Conservation (phyloP, 2,329 filamentous ascomycete species). For the Amauroascus verrucosus region DNA sequence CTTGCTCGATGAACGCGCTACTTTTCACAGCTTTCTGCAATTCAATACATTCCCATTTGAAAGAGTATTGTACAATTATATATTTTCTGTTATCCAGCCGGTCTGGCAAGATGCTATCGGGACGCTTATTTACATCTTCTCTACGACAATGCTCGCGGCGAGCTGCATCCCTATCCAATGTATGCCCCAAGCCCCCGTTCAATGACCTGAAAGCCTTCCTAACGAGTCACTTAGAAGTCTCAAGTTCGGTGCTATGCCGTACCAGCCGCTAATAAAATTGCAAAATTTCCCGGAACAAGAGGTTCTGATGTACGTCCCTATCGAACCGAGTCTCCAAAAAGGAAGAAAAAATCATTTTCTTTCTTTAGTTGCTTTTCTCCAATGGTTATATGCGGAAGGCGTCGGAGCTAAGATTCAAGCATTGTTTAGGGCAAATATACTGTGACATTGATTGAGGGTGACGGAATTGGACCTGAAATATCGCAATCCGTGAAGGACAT, state of each 20-base stretch:
- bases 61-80: background rate
- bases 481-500: constrained; percentile 98
- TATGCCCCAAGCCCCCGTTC: constrained; percentile 35
- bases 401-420: background rate
- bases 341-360: constrained; percentile 3
- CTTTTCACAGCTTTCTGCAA: background rate
- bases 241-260: constrained; percentile 53
- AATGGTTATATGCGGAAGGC: background rate
- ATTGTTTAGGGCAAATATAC: constrained; percentile 72
- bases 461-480: constrained; percentile 97
- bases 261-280: constrained; percentile 57
- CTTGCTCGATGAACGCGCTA: background rate
- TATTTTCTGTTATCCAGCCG: constrained; percentile 6
- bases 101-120: constrained; percentile 62
- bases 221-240: constrained; percentile 14
- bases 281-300: constrained; percentile 88
- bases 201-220: background rate
- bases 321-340: constrained; percentile 6
- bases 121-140: constrained; percentile 66
- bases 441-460: constrained; percentile 95
- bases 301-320: constrained; percentile 63
- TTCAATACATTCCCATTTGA: background rate
- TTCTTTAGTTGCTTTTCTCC: background rate
- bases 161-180: constrained; percentile 46
- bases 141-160: constrained; percentile 68